Percentiles rank a stretch among this genome's conserved stretches.
phyloP scores from a whole-genome alignment of 202 grass and related monocot species.

The Setaria italica region DNA sequence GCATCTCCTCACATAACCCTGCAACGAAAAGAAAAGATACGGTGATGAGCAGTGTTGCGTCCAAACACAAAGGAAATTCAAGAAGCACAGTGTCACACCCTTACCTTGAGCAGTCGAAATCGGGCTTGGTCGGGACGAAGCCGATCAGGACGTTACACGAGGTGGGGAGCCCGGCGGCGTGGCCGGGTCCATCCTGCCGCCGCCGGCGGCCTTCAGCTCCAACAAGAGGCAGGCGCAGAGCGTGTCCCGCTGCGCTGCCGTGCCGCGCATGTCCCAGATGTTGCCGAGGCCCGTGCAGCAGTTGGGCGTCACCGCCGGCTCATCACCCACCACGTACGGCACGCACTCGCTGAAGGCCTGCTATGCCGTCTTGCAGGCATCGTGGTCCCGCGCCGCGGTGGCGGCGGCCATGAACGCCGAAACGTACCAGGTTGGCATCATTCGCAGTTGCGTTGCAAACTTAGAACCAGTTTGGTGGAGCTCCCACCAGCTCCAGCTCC shows the following conservation, averaged over 20 bases:
- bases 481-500: too few relatives aligned
- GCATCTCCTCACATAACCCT: constrained; percentile 16
- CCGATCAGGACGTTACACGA: constrained; percentile 1
- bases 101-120: constrained; percentile 46
- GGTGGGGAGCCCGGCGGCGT: constrained; percentile 21
- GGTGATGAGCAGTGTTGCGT: background rate
- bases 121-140: constrained; percentile 40
- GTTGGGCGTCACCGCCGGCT: background rate
- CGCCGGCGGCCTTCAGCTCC: constrained; percentile 6
- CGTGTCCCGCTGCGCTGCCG: background rate
- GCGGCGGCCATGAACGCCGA: background rate
- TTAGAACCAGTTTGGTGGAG: too few relatives aligned
- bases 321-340: constrained; percentile 21
- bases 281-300: constrained; percentile 44
- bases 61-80: background rate
- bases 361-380: constrained; percentile 30
- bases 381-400: background rate
- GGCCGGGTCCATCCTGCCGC: constrained; percentile 4
- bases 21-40: background rate
- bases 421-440: background rate
- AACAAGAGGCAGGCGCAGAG: constrained; percentile 43
- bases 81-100: too few relatives aligned
- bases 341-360: constrained; percentile 52
- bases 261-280: constrained; percentile 3
- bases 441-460: background rate